These are phyloP conservation scores for Ophiocytium majus DNA, from an alignment of 352 stramenopile genomes.

Conservation along the genomic window DNA sequence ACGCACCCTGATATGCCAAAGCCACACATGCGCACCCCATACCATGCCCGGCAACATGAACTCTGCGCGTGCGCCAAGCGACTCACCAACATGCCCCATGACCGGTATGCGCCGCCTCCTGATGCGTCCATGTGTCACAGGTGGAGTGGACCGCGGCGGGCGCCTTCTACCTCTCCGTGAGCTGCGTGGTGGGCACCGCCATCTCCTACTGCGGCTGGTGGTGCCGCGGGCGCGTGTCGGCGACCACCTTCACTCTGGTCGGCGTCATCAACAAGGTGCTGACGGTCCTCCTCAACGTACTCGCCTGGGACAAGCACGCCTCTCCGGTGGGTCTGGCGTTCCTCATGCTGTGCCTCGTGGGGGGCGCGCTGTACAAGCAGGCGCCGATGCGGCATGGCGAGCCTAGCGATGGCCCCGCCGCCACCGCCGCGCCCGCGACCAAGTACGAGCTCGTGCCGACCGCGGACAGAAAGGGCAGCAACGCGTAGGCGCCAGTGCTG, in stretches of 20 bases:
- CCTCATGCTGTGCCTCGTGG: constrained; percentile 68
- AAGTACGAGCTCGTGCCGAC: too few species aligned
- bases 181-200: constrained; percentile 67
- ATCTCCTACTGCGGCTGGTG: constrained; percentile 69
- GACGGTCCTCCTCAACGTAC: constrained; percentile 71
- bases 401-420: too few species aligned
- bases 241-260: constrained; percentile 68
- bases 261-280: constrained; percentile 77
- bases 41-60: too few species aligned
- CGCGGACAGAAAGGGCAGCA: too few species aligned
- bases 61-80: constrained; percentile 20
- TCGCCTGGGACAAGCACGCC: constrained; percentile 77
- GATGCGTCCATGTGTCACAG: constrained; percentile 14
- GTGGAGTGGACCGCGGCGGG: constrained; percentile 18
- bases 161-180: constrained; percentile 61
- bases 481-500: too few species aligned
- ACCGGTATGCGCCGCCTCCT: constrained; percentile 39
- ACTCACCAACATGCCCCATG: not conserved
- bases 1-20: too few species aligned
- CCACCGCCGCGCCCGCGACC: not conserved
- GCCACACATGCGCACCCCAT: too few species aligned
- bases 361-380: constrained; percentile 37
- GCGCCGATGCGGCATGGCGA: constrained; percentile 64
- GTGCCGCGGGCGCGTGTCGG: constrained; percentile 66
- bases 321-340: constrained; percentile 62